A percentile compares a stretch with the other conserved stretches of the same genome.
Conservation (phyloP, 768 basidiomycete genomes). For the Favolaschia claudopus region DNA sequence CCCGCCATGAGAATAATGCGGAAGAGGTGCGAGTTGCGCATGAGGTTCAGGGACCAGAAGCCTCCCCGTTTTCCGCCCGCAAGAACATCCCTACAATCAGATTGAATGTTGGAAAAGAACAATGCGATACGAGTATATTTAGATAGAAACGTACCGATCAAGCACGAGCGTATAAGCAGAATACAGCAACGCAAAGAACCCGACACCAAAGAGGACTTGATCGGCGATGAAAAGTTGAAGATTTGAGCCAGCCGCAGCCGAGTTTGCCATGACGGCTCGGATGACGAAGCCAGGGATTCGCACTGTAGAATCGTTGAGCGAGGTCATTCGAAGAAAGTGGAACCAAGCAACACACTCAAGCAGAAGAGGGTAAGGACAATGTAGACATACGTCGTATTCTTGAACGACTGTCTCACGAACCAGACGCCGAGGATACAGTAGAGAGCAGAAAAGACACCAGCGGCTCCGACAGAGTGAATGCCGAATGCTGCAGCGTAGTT, state of each 20-base stretch:
- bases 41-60: constrained; percentile 30
- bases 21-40: constrained; percentile 41
- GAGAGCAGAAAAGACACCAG: constrained; percentile 43
- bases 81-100: constrained; percentile 27
- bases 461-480: constrained; percentile 42
- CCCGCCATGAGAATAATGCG: constrained; percentile 35
- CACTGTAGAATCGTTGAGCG: constrained; percentile 35
- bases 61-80: constrained; percentile 17
- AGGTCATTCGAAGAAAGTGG: not conserved
- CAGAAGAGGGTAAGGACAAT: constrained; percentile 47
- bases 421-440: constrained; percentile 42
- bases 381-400: constrained; percentile 41
- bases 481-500: constrained; percentile 44
- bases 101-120: not conserved
- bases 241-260: constrained; percentile 39
- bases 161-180: constrained; percentile 50
- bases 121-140: not conserved
- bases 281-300: constrained; percentile 49
- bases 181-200: constrained; percentile 53
- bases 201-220: constrained; percentile 47
- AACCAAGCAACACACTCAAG: constrained; percentile 36
- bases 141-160: constrained; percentile 42
- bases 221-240: constrained; percentile 45
- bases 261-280: constrained; percentile 45
- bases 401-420: constrained; percentile 40